Base-by-base conservation (phyloP, 2,329 filamentous ascomycete genomes). In the Aspergillus vadensis region DNA sequence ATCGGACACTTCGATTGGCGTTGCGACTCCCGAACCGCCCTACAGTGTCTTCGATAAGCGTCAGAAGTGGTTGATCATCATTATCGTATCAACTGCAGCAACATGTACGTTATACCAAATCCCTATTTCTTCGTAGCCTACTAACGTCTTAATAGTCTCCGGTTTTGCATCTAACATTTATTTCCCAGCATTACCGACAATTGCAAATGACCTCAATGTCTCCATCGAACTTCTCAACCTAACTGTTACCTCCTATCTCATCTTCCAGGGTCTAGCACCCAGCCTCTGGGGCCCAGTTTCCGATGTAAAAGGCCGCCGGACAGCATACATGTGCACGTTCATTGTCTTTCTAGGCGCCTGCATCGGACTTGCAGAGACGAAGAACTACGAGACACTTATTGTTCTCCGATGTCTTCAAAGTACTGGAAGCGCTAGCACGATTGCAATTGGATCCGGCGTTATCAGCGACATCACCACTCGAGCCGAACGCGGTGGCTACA, bases 371-470 rank as follows among this genome's bases (percentile, higher is more conserved):
- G 76, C 76, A 1, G 19, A 76, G 14, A 74, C 77, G 59, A 62
- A 68, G 41, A 72, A 62, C 53, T 78, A 72, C 52, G 59, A 70
- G 1, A 71, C 75, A 2, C 61, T 79, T 6, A 66, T 79, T 48
- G 66, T 76, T 0, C 64, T 79, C 6, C 69, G 76, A n/a, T 76
- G 72, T 53, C 19, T 78, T 6, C 76, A 78, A 59, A 72, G 70
- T 6, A 67, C 71, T 2, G 76, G 89, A 0, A 88, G 85, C 70
- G 88, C 86, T 66, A 87, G 87, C 0, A 89, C 88, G 0, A 80
- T 92, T n/a, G 88, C 90, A 0, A 79, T 95, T 1, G 86, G 85
- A 0, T 89, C 84, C 62, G 91, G 87, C 2, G 86, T 92, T 1
- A 84, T 93, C 14, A 87, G 88, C 0, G 91, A 95, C 67, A 82